phyloP scores from a whole-genome alignment of 2,329 filamentous ascomycete species.

The Akanthomyces dipterigenus region DNA sequence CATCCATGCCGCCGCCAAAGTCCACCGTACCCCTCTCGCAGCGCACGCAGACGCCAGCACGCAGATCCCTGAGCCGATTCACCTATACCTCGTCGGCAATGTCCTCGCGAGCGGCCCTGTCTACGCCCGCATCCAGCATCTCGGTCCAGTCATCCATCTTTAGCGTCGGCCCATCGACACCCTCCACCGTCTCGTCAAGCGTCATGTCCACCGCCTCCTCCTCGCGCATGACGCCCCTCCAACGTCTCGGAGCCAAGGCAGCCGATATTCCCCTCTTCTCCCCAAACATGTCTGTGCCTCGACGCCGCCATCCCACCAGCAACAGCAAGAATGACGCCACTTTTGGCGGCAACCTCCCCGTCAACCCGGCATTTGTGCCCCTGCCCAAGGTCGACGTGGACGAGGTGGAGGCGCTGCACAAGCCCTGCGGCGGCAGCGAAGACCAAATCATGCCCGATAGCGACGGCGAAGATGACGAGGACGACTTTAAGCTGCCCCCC shows the following conservation, averaged over 20 bases:
- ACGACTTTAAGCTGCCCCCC: constrained; percentile 19
- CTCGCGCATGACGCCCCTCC: constrained; percentile 44
- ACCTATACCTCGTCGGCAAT: constrained; percentile 20
- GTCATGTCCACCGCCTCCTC: constrained; percentile 34
- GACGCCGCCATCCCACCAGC: neutral
- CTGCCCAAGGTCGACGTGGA: constrained; percentile 47
- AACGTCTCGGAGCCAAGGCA: constrained; percentile 44
- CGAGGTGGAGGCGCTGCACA: constrained; percentile 47
- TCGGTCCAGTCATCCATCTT: constrained; percentile 31
- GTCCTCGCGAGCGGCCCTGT: constrained; percentile 16
- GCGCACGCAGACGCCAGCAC: constrained; percentile 15
- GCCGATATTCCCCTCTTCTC: constrained; percentile 9
- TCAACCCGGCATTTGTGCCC: constrained; percentile 49
- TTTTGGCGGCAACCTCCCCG: constrained; percentile 22
- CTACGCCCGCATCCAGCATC: constrained; percentile 29
- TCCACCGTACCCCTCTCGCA: constrained; percentile 17
- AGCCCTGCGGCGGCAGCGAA: constrained; percentile 42
- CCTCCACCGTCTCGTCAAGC: constrained; percentile 37
- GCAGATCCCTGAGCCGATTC: constrained; percentile 27
- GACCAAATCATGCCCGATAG: constrained; percentile 50
- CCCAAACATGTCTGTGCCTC: neutral
- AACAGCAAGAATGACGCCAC: constrained; percentile 21
- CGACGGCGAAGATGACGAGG: constrained; percentile 36
- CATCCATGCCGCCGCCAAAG: constrained; percentile 24
- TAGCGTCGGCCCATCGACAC: constrained; percentile 26